Base-by-base conservation (phyloP, 768 basidiomycete genomes). In the Naematelia aurantialba region DNA sequence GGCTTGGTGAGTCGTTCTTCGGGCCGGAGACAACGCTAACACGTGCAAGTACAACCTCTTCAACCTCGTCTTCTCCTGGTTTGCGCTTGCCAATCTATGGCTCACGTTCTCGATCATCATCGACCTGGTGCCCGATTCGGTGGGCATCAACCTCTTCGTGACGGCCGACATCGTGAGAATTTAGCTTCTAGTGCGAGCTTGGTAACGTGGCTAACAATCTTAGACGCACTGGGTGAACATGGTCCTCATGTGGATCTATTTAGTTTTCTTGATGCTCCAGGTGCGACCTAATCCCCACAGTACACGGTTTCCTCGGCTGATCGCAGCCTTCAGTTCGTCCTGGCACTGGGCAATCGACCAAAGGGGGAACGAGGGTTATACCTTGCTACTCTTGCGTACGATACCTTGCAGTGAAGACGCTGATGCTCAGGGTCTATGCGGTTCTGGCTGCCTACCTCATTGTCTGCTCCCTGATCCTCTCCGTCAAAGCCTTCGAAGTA, bases 51-150 rank as follows among this genome's bases (percentile, higher is more conserved):
- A 74, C 62, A 70, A 71, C 56, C 30, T 70, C 52, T 85, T 89
- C 74, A 87, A 84, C 27, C 81, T 97, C 59, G 67, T 92, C 66
- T 93, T 97, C 80, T 86, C 88, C 8, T 97, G 91, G 90, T 94
- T 96, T 79, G 86, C 90, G 2, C 77, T 92, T 59, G 90, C 91
- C 64, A 93, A 93, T 73, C 80, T 93, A 45, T 96, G 90, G 89
- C 80, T 96, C 58, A 93, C 92, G n/a, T 94, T 94, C 82, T 86
- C 86, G 61, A 93, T 94, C 78, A 90, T 94, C 76, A 89, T 94
- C 81, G 85, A 91, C 69, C 83, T 96, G 44, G 81, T 92, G 13
- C 80, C 75, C 68, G 77, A 69, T 5, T 59, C 61, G 12, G 61
- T 68, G 8, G 63, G 70, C 21, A 78, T 83, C 66, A 75, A 80